Evolutionary conservation across 2,329 filamentous ascomycete species (phyloP).

Genomic region (Fusarium virguliforme): DNA sequence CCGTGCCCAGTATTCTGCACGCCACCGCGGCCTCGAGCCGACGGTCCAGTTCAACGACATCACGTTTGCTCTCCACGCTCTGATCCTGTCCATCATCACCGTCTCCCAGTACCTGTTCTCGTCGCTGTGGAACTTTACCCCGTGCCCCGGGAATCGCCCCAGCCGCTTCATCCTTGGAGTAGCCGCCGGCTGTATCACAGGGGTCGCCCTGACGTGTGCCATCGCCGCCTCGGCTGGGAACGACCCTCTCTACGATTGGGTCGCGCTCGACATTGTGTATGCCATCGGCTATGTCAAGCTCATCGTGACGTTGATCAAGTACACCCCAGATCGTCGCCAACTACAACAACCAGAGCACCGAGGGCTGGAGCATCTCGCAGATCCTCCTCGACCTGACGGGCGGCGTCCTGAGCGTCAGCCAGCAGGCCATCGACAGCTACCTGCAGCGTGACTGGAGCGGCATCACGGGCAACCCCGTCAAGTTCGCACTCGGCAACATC

Average conservation of each 20-base stretch:
- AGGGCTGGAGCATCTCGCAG: constrained; percentile 88
- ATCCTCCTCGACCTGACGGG: constrained; percentile 89
- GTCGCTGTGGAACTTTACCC: constrained; percentile 81
- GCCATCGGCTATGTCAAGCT: constrained; percentile 91
- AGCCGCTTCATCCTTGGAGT: constrained; percentile 78
- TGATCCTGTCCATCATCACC: constrained; percentile 79
- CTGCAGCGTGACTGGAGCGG: constrained; percentile 91
- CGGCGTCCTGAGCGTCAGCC: constrained; percentile 84
- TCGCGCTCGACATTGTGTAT: constrained; percentile 75
- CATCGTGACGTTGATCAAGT: constrained; percentile 90
- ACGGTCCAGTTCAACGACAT: constrained; percentile 94
- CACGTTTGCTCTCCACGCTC: constrained; percentile 86
- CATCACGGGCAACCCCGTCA: constrained; percentile 91
- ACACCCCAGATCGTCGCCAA: constrained; percentile 90
- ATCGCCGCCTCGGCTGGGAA: constrained; percentile 58
- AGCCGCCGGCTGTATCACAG: constrained; percentile 77
- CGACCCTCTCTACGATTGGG: constrained; percentile 67
- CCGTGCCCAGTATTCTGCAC: constrained; percentile 84
- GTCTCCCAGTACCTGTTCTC: constrained; percentile 84
- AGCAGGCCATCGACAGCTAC: constrained; percentile 88
- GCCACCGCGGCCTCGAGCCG: constrained; percentile 82
- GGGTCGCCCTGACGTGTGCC: constrained; percentile 68
- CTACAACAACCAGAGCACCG: constrained; percentile 86
- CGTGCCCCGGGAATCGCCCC: constrained; percentile 69
- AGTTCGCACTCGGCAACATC: constrained; percentile 88